Percentiles rank a stretch among this genome's conserved stretches.
These are phyloP conservation scores for Solanum pennellii DNA, from an alignment of 257 asterid species.

Conservation along the genomic window DNA sequence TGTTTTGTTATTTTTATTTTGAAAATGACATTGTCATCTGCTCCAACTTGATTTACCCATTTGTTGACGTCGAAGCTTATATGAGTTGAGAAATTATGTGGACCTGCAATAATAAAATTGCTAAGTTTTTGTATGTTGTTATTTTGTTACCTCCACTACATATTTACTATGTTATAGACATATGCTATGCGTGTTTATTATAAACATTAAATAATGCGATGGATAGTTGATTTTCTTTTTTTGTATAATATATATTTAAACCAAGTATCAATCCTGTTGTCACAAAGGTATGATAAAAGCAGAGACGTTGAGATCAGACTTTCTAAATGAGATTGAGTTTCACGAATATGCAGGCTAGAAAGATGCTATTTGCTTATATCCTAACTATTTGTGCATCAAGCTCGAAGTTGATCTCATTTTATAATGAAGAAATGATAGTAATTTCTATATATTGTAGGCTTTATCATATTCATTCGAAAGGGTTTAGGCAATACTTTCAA, in stretches of 20 bases:
- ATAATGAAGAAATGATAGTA: not conserved
- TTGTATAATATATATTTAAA: not conserved
- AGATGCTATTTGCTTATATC: too few species aligned
- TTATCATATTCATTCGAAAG: not conserved
- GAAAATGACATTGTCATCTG: not conserved
- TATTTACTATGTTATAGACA: not conserved
- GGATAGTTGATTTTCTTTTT: not conserved
- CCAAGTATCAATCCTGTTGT: not conserved
- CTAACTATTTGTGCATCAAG: not conserved
- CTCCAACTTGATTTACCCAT: not conserved
- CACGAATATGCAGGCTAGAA: not conserved
- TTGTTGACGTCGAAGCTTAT: not conserved
- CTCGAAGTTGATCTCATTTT: not conserved
- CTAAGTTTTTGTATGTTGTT: not conserved
- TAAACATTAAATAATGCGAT: not conserved
- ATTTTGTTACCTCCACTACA: not conserved
- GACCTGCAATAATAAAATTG: not conserved
- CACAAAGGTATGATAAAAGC: not conserved
- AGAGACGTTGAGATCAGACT: not conserved
- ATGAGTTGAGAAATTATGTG: not conserved
- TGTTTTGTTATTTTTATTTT: too few species aligned
- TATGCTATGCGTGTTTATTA: not conserved
- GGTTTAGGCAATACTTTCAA: not conserved
- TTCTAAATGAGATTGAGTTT: constrained; percentile 5
- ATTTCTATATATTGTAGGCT: not conserved